Evolutionary conservation across 1,284 basidiomycete species (phyloP).

Genomic region (Porogramme epimiltina): DNA sequence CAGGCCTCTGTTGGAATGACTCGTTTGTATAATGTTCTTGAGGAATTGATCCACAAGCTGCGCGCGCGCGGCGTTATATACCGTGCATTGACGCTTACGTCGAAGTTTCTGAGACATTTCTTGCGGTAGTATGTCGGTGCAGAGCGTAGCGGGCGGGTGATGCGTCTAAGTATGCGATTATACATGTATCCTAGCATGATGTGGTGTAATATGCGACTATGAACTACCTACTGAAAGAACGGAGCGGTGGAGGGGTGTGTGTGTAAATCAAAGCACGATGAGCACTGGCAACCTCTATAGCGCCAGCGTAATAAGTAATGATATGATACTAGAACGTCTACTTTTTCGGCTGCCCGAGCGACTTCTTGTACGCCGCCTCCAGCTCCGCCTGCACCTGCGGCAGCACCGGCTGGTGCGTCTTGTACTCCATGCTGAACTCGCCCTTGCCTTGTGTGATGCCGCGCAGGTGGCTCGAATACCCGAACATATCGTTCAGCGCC

Average conservation of each 20-base stretch:
- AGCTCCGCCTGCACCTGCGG: slow-evolving; percentile 87
- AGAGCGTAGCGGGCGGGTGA: too few species aligned
- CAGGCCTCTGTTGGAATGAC: too few species aligned
- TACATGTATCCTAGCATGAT: slow-evolving; percentile 13
- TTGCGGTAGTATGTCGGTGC: too few species aligned
- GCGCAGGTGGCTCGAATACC: slow-evolving; percentile 90
- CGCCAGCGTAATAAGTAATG: background rate
- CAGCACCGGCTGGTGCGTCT: slow-evolving; percentile 89
- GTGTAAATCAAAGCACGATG: too few species aligned
- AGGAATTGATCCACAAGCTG: too few species aligned
- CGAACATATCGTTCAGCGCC: slow-evolving; percentile 98
- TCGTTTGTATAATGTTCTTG: too few species aligned
- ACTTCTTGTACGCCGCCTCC: slow-evolving; percentile 56
- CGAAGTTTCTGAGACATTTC: too few species aligned
- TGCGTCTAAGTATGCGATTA: slow-evolving; percentile 13
- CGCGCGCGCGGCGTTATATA: too few species aligned
- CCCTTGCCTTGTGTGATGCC: slow-evolving; percentile 97
- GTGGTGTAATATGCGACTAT: background rate
- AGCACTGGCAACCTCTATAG: too few species aligned
- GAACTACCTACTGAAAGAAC: background rate
- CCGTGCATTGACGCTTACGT: too few species aligned
- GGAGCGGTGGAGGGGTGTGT: background rate
- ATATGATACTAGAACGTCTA: slow-evolving; percentile 33
- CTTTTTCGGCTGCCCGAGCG: slow-evolving; percentile 54
- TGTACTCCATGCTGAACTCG: slow-evolving; percentile 97